A percentile compares a stretch with the other conserved stretches of the same genome.
These are phyloP conservation scores for Leccinellum rugosiceps DNA, from an alignment of 768 basidiomycete species.

Conservation along the genomic window DNA sequence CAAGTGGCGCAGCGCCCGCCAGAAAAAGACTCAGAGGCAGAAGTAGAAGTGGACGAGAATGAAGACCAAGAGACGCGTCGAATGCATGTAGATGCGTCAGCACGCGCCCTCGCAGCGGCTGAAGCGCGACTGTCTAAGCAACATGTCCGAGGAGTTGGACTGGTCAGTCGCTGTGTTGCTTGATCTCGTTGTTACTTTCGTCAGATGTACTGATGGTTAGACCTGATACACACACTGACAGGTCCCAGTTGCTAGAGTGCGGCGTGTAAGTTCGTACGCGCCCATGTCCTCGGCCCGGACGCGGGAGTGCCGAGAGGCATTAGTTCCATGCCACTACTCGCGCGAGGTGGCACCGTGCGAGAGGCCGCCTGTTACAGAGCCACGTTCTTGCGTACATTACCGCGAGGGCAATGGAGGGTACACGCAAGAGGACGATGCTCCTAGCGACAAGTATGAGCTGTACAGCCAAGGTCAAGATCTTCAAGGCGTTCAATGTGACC, in stretches of 20 bases:
- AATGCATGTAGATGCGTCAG: background rate
- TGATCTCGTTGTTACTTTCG: background rate
- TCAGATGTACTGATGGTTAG: background rate
- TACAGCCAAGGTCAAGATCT: background rate
- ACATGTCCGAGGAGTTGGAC: background rate
- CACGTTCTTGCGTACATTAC: background rate
- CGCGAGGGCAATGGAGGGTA: background rate
- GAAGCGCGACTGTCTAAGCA: background rate
- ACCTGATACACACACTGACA: background rate
- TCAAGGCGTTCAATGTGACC: background rate
- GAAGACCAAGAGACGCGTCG: no score
- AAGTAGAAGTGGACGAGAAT: background rate
- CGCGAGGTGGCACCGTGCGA: background rate
- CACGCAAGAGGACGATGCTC: background rate
- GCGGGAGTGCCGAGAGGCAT: background rate
- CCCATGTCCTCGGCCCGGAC: background rate
- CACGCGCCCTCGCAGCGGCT: background rate
- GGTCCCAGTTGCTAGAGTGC: background rate
- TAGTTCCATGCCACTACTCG: background rate
- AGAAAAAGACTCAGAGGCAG: background rate
- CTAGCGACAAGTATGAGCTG: background rate
- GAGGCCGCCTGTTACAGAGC: background rate
- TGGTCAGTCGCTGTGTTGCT: background rate
- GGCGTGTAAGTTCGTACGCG: no score
- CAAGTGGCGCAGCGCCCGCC: no score